Conservation (phyloP, 208 protist genomes). For the Crithidia thermophila region DNA sequence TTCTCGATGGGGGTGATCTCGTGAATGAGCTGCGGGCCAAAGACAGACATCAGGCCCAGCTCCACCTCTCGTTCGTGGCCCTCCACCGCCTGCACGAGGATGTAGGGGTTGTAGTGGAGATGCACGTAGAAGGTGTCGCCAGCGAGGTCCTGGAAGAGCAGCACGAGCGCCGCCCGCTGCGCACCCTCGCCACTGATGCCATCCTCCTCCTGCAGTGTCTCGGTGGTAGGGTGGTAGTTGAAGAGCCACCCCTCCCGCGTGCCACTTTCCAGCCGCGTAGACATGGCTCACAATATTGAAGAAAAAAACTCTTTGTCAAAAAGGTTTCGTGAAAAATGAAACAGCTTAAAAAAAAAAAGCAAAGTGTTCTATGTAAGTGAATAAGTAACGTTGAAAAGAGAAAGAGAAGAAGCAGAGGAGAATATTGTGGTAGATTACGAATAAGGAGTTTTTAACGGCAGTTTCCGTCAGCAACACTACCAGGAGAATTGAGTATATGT, state of each 20-base stretch:
- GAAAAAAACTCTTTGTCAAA: no score
- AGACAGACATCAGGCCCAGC: constrained; percentile 90
- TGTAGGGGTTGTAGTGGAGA: constrained; percentile 81
- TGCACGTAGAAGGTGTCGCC: constrained; percentile 81
- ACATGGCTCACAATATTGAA: constrained; percentile 11
- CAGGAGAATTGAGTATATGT: no score
- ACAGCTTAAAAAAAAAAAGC: constrained; percentile 5
- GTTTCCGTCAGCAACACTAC: no score
- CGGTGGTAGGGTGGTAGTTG: constrained; percentile 87
- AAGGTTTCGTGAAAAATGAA: background rate
- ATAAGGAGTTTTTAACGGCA: no score
- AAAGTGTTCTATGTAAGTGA: background rate
- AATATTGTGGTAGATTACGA: background rate
- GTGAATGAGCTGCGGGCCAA: constrained; percentile 84
- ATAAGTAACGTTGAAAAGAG: constrained; percentile 1
- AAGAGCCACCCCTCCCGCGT: constrained; percentile 87
- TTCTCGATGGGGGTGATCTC: constrained; percentile 89
- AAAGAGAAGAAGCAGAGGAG: constrained; percentile 1
- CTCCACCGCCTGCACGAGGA: constrained; percentile 73
- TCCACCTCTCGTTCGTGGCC: constrained; percentile 95
- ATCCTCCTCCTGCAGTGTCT: constrained; percentile 33
- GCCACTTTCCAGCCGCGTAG: constrained; percentile 63
- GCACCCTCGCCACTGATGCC: constrained; percentile 32
- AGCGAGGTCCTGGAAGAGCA: constrained; percentile 85
- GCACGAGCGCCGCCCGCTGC: constrained; percentile 57